Evolutionary conservation across 768 basidiomycete genomes (phyloP).

Genomic region (Amanita fuliginea): DNA sequence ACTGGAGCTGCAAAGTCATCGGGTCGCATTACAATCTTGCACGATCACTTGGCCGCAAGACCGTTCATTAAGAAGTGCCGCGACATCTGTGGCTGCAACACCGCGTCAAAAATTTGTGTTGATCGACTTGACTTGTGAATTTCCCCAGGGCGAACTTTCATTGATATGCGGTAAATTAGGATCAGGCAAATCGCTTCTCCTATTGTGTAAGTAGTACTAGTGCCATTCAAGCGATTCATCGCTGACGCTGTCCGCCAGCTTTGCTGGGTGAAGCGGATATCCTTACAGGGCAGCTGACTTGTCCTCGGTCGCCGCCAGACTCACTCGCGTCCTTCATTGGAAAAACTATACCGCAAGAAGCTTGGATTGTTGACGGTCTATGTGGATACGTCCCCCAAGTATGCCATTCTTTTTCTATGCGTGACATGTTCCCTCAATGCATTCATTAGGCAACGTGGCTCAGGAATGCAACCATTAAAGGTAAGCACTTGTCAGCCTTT

Average conservation of each 20-base stretch:
- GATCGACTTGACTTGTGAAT: slow-evolving; percentile 64
- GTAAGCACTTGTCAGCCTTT: slow-evolving; percentile 11
- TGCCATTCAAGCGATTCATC: background rate
- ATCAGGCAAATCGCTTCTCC: slow-evolving; percentile 77
- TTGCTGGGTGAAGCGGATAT: slow-evolving; percentile 86
- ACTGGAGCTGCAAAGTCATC: slow-evolving; percentile 41
- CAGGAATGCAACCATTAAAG: slow-evolving; percentile 57
- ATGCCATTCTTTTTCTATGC: slow-evolving; percentile 20
- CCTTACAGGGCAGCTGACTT: slow-evolving; percentile 61
- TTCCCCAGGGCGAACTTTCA: slow-evolving; percentile 71
- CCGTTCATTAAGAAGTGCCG: slow-evolving; percentile 32
- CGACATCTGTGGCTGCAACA: slow-evolving; percentile 30
- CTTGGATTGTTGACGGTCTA: slow-evolving; percentile 73
- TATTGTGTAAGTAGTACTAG: slow-evolving; percentile 25
- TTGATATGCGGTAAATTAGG: slow-evolving; percentile 86
- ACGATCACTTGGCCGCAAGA: slow-evolving; percentile 90
- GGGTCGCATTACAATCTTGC: slow-evolving; percentile 70
- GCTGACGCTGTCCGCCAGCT: slow-evolving; percentile 23
- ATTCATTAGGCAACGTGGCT: slow-evolving; percentile 47
- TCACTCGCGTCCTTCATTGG: slow-evolving; percentile 54
- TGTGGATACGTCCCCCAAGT: slow-evolving; percentile 86
- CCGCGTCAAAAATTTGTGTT: slow-evolving; percentile 75
- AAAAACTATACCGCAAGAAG: slow-evolving; percentile 29
- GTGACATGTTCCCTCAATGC: slow-evolving; percentile 12
- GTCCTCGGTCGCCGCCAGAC: slow-evolving; percentile 80